Base-by-base conservation (phyloP, 768 basidiomycete species). In the button mushroom (Agaricus bisporus) region DNA sequence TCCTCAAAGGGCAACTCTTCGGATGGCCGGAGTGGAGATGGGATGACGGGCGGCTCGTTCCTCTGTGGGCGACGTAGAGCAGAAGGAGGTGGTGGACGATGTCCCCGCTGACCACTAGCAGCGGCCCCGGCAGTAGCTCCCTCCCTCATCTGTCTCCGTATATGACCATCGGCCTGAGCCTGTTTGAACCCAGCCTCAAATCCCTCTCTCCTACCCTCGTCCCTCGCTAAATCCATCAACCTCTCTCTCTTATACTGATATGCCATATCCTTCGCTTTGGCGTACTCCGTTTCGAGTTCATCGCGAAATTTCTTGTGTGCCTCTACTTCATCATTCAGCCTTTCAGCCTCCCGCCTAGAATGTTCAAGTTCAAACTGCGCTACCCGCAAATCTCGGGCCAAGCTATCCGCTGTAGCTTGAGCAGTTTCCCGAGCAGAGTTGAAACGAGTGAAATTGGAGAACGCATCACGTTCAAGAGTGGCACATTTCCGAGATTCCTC, bases 261-360 rank as follows among this genome's bases (percentile, higher is more conserved):
- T 28, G 80, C 80, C 49, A 69, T 73, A 17, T 71, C 72, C 38
- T 81, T 73, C 22, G 80, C 80, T 20, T 73, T 72, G 15, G 72
- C 72, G 1, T 80, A 81, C 18, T 74, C 74, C 7, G 71, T 66
- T 61, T 84, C 82, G 0, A 84, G 84, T 5, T 83, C 78, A 26
- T 82, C 74, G 22, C 79, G 73, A 54, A 83, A 74, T 10, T 66
- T 67, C 63, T 82, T 79, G 5, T 79, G 63, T 1, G 68, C 67
- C 55, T 69, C 73, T 39, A 83, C 62, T 4, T 76, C 69, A 5
- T 75, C 73, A 59, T 81, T 76, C 3, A 79, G 79, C 29, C 76
- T 73, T 20, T 67, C 60, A 41, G 85, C 79, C 62, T 86, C 82
- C 51, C 70, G 68, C 52, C 71, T 70, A 2, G 74, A 73, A 54